Evolutionary conservation across 139 green algal genomes (phyloP).

Genomic region (Bryopsis sp.): DNA sequence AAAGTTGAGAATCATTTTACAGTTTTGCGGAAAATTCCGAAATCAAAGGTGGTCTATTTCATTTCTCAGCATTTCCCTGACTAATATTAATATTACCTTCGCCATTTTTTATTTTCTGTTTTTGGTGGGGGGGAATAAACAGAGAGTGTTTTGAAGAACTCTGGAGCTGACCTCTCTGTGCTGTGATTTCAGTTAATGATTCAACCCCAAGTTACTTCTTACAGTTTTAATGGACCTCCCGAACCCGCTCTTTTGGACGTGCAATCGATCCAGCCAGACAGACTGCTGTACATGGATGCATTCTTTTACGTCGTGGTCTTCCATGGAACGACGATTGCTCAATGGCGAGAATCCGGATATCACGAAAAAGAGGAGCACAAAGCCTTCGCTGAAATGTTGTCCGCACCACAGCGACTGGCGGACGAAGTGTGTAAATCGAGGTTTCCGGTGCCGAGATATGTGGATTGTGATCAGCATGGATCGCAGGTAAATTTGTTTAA

Average conservation of each 20-base stretch:
- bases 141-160: too few species aligned
- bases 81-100: background rate
- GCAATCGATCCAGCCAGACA: conserved; percentile 78
- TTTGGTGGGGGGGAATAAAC: too few species aligned
- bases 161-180: too few species aligned
- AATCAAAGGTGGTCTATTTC: too few species aligned
- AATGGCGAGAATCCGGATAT: conserved; percentile 90
- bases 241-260: conserved; percentile 95
- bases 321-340: conserved; percentile 81
- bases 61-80: background rate
- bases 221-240: conserved; percentile 62
- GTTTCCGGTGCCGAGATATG: conserved; percentile 85
- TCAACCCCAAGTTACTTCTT: conserved; percentile 81
- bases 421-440: conserved; percentile 52
- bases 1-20: too few species aligned
- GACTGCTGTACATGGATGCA: conserved; percentile 92
- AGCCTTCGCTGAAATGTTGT: conserved; percentile 79
- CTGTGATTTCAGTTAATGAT: conserved; percentile 64
- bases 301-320: conserved; percentile 96
- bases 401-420: conserved; percentile 35
- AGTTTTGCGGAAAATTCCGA: too few species aligned
- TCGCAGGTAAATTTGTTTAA: too few species aligned
- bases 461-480: conserved; percentile 96
- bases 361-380: conserved; percentile 66
- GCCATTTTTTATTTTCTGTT: background rate